Evolutionary conservation across 208 protist genomes (phyloP).

Genomic region (Strigomonas galati): DNA sequence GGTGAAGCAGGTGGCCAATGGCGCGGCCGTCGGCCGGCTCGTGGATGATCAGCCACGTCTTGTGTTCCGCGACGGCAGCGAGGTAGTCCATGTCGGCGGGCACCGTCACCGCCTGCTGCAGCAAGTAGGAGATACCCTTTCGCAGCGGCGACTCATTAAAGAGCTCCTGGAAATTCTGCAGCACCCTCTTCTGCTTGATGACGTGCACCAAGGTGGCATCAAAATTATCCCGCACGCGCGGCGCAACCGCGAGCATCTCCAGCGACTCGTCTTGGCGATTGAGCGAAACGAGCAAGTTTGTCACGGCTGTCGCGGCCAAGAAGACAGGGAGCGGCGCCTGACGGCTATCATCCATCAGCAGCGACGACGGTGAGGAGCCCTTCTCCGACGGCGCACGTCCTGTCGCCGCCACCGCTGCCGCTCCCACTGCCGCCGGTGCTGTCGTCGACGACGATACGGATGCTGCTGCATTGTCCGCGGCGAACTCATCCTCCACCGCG

Average conservation of each 20-base stretch:
- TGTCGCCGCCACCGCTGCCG: neutral
- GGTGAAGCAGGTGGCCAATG: slow-evolving; percentile 77
- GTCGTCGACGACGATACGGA: neutral
- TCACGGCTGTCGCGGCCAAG: no score
- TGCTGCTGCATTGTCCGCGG: neutral
- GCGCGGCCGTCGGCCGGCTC: slow-evolving; percentile 71
- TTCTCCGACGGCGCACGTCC: neutral
- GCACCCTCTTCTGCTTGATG: slow-evolving; percentile 46
- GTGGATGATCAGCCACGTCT: slow-evolving; percentile 45
- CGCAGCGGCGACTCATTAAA: slow-evolving; percentile 66
- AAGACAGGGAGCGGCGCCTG: no score
- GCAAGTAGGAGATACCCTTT: slow-evolving; percentile 78
- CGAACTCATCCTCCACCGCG: slow-evolving; percentile 2
- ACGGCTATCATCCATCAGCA: neutral
- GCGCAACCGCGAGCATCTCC: no score
- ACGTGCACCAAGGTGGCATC: slow-evolving; percentile 17
- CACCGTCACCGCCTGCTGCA: slow-evolving; percentile 49
- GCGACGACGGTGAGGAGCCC: neutral
- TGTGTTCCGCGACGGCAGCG: slow-evolving; percentile 16
- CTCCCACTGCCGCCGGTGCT: slow-evolving; percentile 5
- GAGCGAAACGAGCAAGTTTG: no score
- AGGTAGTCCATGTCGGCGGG: slow-evolving; percentile 17
- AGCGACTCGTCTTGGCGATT: no score
- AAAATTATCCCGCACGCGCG: neutral
- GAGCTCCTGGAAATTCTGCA: slow-evolving; percentile 56